A percentile compares a stretch with the other conserved stretches of the same genome.
Evolutionary conservation across 345 rosid genomes (phyloP).

Genomic region (Salix exigua): DNA sequence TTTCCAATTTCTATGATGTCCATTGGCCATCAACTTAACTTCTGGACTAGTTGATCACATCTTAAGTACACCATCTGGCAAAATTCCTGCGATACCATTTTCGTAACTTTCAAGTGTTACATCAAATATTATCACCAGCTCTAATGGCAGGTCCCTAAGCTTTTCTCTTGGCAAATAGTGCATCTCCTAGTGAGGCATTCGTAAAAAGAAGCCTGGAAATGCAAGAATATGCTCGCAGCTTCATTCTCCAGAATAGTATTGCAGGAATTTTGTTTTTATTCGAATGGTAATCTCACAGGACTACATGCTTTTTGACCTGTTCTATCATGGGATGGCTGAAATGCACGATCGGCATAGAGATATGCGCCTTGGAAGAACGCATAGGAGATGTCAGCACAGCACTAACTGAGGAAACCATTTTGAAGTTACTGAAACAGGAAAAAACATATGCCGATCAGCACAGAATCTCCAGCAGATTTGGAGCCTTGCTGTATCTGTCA

Average conservation of each 20-base stretch:
- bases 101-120: conserved; percentile 6
- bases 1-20: neutral
- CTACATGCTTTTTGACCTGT: conserved; percentile 23
- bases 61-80: neutral
- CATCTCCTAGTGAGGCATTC: neutral
- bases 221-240: neutral
- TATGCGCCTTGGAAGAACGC: conserved; percentile 28
- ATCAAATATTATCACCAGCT: neutral
- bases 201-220: neutral
- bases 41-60: neutral
- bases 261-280: neutral
- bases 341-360: conserved; percentile 27
- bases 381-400: conserved; percentile 30
- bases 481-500: conserved; percentile 29
- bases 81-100: too few relatives aligned
- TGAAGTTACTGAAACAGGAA: conserved; percentile 17
- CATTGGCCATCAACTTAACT: neutral
- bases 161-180: neutral
- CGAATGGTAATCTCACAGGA: conserved; percentile 9
- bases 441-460: neutral
- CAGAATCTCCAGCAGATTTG: conserved; percentile 2
- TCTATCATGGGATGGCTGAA: conserved; percentile 21
- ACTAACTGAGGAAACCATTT: conserved; percentile 16
- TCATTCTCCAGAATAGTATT: neutral
- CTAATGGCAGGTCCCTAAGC: neutral